Percentiles rank a stretch among this genome's conserved stretches.
Conservation (phyloP, 2,329 filamentous ascomycete genomes). For the Fusarium tuaranense region DNA sequence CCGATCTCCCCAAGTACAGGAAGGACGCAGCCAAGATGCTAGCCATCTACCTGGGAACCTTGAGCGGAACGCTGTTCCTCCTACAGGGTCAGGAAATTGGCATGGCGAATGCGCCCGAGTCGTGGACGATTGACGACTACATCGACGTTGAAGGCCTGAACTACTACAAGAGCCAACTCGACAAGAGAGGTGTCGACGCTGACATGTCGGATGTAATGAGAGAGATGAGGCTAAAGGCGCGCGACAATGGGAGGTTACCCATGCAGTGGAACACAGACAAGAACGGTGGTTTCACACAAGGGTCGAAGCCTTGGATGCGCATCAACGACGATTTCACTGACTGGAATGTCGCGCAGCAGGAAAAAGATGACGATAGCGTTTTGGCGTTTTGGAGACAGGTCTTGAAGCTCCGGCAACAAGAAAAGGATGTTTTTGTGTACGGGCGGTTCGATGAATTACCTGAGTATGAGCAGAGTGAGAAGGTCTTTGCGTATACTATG, state of each 20-base stretch:
- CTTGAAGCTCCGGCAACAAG: conserved; percentile 21
- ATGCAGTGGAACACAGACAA: conserved; percentile 63
- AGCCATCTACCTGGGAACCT: conserved; percentile 52
- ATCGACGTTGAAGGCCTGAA: conserved; percentile 58
- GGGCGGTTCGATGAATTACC: conserved; percentile 17
- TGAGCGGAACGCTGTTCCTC: conserved; percentile 60
- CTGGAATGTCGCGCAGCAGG: conserved; percentile 37
- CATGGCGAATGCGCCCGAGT: conserved; percentile 58
- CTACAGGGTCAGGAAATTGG: conserved; percentile 66
- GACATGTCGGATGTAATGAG: conserved; percentile 53
- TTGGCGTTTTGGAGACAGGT: conserved; percentile 33
- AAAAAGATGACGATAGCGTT: conserved; percentile 23
- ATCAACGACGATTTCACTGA: conserved; percentile 38
- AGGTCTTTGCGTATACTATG: conserved; percentile 41
- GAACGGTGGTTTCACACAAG: conserved; percentile 57
- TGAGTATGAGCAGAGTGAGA: conserved; percentile 22
- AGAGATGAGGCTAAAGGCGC: conserved; percentile 51
- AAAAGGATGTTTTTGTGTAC: conserved; percentile 41
- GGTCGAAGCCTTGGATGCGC: conserved; percentile 45
- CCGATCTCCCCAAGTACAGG: conserved; percentile 53
- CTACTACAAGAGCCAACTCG: conserved; percentile 48
- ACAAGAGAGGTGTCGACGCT: conserved; percentile 28
- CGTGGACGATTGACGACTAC: conserved; percentile 57
- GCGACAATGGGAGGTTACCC: conserved; percentile 42
- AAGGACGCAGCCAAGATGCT: conserved; percentile 60